phyloP scores from a whole-genome alignment of 2,329 filamentous ascomycete species.

The Penicillium concentricum region DNA sequence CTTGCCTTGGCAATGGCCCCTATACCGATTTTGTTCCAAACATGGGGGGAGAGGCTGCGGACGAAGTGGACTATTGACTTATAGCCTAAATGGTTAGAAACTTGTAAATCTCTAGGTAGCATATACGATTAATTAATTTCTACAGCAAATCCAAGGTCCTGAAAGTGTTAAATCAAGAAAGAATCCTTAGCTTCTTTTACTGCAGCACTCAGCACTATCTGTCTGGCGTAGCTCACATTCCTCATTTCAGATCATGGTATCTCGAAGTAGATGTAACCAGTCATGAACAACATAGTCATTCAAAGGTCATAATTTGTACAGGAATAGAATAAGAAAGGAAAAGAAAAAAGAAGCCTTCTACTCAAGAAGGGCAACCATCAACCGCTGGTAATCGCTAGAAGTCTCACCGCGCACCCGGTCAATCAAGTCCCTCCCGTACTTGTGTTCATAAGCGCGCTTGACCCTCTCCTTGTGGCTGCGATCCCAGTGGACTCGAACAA shows the following conservation, averaged over 20 bases:
- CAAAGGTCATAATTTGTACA: constrained; percentile 4
- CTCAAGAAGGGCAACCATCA: constrained; percentile 67
- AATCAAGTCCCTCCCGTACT: constrained; percentile 66
- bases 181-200: background rate
- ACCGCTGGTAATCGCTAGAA: constrained; percentile 74
- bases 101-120: background rate
- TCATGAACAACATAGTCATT: background rate
- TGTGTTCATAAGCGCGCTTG: constrained; percentile 72
- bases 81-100: background rate
- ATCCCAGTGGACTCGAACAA: constrained; percentile 84
- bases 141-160: background rate
- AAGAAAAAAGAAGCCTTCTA: constrained; percentile 20
- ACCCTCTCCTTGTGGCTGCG: constrained; percentile 70
- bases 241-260: constrained; percentile 6
- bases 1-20: constrained; percentile 50
- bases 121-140: background rate
- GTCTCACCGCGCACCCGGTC: constrained; percentile 77
- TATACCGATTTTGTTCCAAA: constrained; percentile 33
- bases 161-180: background rate
- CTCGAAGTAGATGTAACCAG: background rate
- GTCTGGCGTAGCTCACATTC: background rate
- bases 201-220: background rate
- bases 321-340: background rate
- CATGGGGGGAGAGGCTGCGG: background rate
- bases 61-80: background rate